Evolutionary conservation across 1,284 basidiomycete genomes (phyloP).

Genomic region (Trametes pubescens): DNA sequence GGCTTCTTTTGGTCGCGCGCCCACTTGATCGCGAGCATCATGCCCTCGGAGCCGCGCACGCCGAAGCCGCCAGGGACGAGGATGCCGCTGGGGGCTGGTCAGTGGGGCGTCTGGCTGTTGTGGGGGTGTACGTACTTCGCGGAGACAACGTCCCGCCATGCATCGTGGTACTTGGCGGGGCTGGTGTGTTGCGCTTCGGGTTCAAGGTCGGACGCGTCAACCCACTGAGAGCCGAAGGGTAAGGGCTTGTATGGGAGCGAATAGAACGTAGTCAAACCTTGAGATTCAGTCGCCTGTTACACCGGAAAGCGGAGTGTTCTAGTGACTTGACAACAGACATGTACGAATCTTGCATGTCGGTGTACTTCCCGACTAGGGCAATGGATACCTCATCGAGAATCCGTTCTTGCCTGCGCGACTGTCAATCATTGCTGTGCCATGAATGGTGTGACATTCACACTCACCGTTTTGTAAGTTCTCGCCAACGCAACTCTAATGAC

Average conservation of each 20-base stretch:
- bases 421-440: not conserved
- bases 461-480: constrained; percentile 75
- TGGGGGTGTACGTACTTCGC: constrained; percentile 68
- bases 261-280: constrained; percentile 53
- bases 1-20: constrained; percentile 95
- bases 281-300: constrained; percentile 84
- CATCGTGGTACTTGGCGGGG: constrained; percentile 95
- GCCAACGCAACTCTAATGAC: constrained; percentile 81
- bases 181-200: constrained; percentile 78
- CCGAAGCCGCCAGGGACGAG: constrained; percentile 98
- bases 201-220: constrained; percentile 96
- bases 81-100: constrained; percentile 72
- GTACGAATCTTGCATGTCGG: constrained; percentile 96
- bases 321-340: constrained; percentile 98
- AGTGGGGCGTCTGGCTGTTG: constrained; percentile 14
- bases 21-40: constrained; percentile 97
- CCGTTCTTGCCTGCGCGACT: constrained; percentile 77
- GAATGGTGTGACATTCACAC: constrained; percentile 47
- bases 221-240: constrained; percentile 76
- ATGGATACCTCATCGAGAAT: constrained; percentile 93
- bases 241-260: constrained; percentile 12
- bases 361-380: constrained; percentile 98
- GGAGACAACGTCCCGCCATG: constrained; percentile 93
- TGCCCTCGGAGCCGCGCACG: constrained; percentile 93
- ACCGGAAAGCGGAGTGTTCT: constrained; percentile 95